Percentiles rank a stretch among this genome's conserved stretches.
Evolutionary conservation across 495 filamentous ascomycete genomes (phyloP).

Genomic region (Niebla homalea): DNA sequence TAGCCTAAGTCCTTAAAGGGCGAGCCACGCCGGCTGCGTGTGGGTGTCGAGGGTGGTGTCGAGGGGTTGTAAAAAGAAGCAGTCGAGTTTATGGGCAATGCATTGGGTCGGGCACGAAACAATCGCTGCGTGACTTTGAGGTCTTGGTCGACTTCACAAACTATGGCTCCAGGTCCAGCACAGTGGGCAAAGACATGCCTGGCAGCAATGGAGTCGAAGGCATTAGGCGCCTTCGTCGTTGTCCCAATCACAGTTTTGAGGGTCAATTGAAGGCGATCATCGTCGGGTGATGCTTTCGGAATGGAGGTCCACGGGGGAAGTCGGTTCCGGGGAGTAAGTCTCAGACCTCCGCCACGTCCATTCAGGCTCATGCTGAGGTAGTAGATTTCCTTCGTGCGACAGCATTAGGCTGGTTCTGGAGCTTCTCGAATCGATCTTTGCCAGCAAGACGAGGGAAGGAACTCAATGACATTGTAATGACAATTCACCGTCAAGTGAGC

Average conservation of each 20-base stretch:
- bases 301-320: slow-evolving; percentile 1
- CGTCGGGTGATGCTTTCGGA: slow-evolving; percentile 1
- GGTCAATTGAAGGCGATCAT: slow-evolving; percentile 32
- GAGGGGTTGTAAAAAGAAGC: slow-evolving; percentile 45
- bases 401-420: not conserved
- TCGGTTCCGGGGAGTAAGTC: slow-evolving; percentile 10
- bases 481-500: too few species aligned
- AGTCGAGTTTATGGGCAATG: slow-evolving; percentile 47
- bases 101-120: slow-evolving; percentile 75
- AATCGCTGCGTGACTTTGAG: slow-evolving; percentile 67
- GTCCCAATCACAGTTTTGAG: slow-evolving; percentile 79
- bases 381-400: not conserved
- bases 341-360: slow-evolving; percentile 8
- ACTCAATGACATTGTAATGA: too few species aligned
- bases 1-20: slow-evolving; percentile 14
- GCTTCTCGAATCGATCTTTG: too few species aligned
- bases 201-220: slow-evolving; percentile 67
- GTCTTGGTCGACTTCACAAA: slow-evolving; percentile 67
- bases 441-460: too few species aligned
- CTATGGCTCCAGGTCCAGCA: slow-evolving; percentile 83
- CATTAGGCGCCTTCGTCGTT: slow-evolving; percentile 70
- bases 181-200: slow-evolving; percentile 69
- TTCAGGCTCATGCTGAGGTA: slow-evolving; percentile 8
- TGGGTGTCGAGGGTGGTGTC: slow-evolving; percentile 39
- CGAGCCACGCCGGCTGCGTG: slow-evolving; percentile 26